Evolutionary conservation across 1,139 yeast genomes (phyloP), one percentile per base, ranked within the genome.

Genomic region (Debaryomyces sp.): DNA sequence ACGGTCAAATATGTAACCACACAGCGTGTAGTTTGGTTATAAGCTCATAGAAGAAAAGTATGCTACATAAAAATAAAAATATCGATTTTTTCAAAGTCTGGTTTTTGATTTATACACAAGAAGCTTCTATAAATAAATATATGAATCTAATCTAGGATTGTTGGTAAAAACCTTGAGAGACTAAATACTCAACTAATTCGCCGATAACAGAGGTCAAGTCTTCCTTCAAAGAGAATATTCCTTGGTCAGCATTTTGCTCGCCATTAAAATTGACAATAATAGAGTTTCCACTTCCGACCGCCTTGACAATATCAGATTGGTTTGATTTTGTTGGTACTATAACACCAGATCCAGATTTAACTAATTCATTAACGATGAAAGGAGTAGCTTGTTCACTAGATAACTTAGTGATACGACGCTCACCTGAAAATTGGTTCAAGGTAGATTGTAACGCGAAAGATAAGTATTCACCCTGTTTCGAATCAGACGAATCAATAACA

Each of bases 331-430:
- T 80, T 8, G 86, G 81, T 41, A 89, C 81, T 57, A 92, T 87
- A 39, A 92, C 95, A 58, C 96, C 98, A 15, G 96, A 77, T 48
- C 98, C 97, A 29, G 97, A 82, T 64, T 89, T 84, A 48, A 90
- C 89, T 60, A 92, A 82, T 72, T 92, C 97, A 54, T 87, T 81
- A 47, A 92, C 82, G 47, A 87, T 81, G 59, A 81, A 84, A 10
- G 85, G 80, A 50, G 80, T 73, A 40, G 78, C 77, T 39, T 79
- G 70, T 48, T 75, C 75, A 34, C 82, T 81, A 44, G 68, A 70
- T 55, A 91, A 73, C 54, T 87, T 79, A 44, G 96, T 81, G 56
- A 88, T 89, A 61, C 92, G 86, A 68, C 98, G 86, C 47, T 90
- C 91, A 47, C 96, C 94, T 53, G 87, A 82, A 57, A 82, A 85